Percentiles rank a stretch among this genome's conserved stretches.
These are phyloP conservation scores for Graphilbum fragrans DNA, from an alignment of 2,329 filamentous ascomycete genomes.

Conservation along the genomic window DNA sequence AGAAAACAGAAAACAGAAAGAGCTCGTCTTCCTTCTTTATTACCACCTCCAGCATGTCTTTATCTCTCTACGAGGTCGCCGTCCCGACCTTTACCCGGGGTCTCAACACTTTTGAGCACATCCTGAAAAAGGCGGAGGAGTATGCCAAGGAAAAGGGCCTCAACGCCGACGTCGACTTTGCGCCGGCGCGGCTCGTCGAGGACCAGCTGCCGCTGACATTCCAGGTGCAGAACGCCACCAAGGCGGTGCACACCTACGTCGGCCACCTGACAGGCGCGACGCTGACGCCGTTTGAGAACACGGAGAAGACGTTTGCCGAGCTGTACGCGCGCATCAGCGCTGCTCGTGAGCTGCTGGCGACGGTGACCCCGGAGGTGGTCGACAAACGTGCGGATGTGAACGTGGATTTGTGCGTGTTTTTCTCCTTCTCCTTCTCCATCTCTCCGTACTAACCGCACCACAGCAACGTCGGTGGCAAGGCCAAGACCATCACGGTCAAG, in stretches of 20 bases:
- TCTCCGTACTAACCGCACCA: not conserved
- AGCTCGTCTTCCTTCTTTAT: no score
- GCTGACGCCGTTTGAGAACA: conserved; percentile 11
- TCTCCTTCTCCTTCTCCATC: not conserved
- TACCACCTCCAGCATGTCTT: conserved; percentile 12
- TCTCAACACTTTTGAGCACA: conserved; percentile 15
- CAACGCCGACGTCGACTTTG: conserved; percentile 12
- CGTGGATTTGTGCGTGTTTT: conserved; percentile 12
- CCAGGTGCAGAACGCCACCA: conserved; percentile 20
- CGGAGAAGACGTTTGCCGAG: conserved; percentile 21
- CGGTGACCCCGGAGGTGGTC: conserved; percentile 14
- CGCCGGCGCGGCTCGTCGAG: conserved; percentile 15
- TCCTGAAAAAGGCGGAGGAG: conserved; percentile 18
- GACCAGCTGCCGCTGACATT: conserved; percentile 25
- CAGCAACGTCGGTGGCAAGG: conserved; percentile 1
- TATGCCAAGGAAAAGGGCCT: conserved; percentile 17
- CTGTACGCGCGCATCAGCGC: conserved; percentile 17
- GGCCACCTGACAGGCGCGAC: conserved; percentile 14
- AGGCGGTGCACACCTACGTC: conserved; percentile 15
- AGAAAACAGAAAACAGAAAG: no score
- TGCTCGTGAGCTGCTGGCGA: conserved; percentile 16
- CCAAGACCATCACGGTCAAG: conserved; percentile 9
- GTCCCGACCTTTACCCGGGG: conserved; percentile 13
- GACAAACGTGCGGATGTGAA: conserved; percentile 12
- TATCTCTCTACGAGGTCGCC: conserved; percentile 17